Evolutionary conservation across 1,139 yeast genomes (phyloP), one percentile per base, ranked within the genome.

Genomic region (Candida neerlandica): DNA sequence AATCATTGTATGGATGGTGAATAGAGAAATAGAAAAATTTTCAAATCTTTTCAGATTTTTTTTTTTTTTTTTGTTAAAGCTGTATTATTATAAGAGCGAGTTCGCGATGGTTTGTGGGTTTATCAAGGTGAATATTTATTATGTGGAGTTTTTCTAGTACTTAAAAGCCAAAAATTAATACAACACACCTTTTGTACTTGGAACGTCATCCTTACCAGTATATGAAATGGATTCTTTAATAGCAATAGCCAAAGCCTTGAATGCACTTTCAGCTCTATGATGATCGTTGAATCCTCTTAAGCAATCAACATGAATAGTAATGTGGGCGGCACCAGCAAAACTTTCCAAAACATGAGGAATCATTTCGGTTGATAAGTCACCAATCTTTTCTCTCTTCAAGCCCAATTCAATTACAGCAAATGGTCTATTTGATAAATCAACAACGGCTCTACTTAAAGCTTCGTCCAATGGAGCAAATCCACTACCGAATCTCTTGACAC

Each of bases 401-500:
- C 97, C 97, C 54, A 94, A 76, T 43, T 94, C 97, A 37, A 91
- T 78, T 18, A 89, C 95, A 0, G 97, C 96, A 67, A 73, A 91
- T 1, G 99, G 98, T 58, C 99, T 79, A 67, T 91, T 91, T 29
- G 96, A 89, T 55, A 94, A 77, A 63, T 94, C 99, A 6, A 94
- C 92, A 14, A 94, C 99, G 0, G 97, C 96, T 48, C 99, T 77
- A 55, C 96, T 85, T 53, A 94, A 77, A 0, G 99, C 98, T 71
- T 92, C 98, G 67, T 94, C 99, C 50, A 94, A 77, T 3, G 99
- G 99, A 5, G 98, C 98, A 71, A 85, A 92, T 0, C 95, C 99
- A 41, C 79, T 66, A n/a, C 99, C 99, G 63, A 92, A 94, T 60
- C 99, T 79, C 66, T 89, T 89, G 52, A 92, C 92, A 48, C 99